Evolutionary conservation across 2,329 filamentous ascomycete genomes (phyloP).

Genomic region (Aspergillus sp.): DNA sequence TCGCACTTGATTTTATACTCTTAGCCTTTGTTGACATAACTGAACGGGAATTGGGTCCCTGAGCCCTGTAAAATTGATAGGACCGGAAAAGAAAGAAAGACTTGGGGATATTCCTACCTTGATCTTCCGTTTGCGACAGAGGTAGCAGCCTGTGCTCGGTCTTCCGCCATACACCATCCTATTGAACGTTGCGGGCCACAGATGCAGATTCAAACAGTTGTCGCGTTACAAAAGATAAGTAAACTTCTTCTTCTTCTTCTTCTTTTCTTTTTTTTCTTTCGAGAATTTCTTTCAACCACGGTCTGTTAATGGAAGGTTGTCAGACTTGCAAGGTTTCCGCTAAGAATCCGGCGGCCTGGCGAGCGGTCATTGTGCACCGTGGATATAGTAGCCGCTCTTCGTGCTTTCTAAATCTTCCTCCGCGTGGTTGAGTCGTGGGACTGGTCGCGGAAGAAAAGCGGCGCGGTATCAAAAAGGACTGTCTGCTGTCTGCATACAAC

Average conservation of each 20-base stretch:
- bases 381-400: not conserved
- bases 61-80: not conserved
- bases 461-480: not conserved
- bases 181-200: not conserved
- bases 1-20: slow-evolving; percentile 29
- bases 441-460: not conserved
- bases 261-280: not conserved
- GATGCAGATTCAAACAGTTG: not conserved
- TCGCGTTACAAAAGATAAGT: not conserved
- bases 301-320: not conserved
- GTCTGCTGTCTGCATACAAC: not conserved
- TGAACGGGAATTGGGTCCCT: not conserved
- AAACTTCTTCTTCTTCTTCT: too few species aligned
- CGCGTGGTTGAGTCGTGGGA: not conserved
- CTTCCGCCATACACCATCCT: slow-evolving; percentile 42
- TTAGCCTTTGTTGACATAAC: not conserved
- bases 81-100: not conserved
- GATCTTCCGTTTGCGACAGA: slow-evolving; percentile 40
- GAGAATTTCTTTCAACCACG: not conserved
- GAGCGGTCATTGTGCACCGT: slow-evolving; percentile 10
- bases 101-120: slow-evolving; percentile 28
- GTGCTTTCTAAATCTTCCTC: not conserved
- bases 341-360: slow-evolving; percentile 8
- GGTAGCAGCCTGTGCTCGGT: slow-evolving; percentile 38
- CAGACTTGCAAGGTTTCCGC: slow-evolving; percentile 3